phyloP scores from a whole-genome alignment of 768 basidiomycete species.

The Filobasidium floriforme region DNA sequence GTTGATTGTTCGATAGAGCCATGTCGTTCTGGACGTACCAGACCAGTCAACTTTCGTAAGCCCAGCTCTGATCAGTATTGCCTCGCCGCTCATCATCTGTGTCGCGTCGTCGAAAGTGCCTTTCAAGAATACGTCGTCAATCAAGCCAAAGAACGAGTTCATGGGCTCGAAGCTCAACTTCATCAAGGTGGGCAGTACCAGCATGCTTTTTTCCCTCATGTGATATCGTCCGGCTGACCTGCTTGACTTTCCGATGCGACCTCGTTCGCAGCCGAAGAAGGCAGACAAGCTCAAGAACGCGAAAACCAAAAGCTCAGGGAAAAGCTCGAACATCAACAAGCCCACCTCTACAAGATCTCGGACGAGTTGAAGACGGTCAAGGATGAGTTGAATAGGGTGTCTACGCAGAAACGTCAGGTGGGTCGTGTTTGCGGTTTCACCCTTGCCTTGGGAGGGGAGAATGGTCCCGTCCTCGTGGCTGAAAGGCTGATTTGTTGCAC shows the following conservation, averaged over 20 bases:
- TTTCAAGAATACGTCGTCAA: conserved; percentile 8
- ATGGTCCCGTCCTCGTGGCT: background rate
- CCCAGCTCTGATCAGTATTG: no score
- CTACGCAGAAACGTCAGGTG: background rate
- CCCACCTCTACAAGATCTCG: conserved; percentile 1
- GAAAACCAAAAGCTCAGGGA: conserved; percentile 4
- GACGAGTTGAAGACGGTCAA: conserved; percentile 9
- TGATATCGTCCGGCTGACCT: background rate
- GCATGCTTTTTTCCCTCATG: background rate
- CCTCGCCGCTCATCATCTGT: background rate
- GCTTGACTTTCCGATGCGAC: no score
- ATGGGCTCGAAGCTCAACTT: background rate
- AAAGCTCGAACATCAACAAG: background rate
- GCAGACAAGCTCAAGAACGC: background rate
- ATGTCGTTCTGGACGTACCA: conserved; percentile 8
- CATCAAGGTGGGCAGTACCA: background rate
- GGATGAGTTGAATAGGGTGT: background rate
- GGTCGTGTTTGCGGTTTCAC: background rate
- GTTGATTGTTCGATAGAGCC: background rate
- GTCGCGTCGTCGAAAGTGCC: background rate
- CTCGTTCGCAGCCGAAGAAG: background rate
- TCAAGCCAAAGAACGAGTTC: conserved; percentile 3
- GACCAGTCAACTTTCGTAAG: conserved; percentile 1
- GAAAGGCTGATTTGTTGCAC: background rate
- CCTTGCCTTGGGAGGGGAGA: no score